Evolutionary conservation across 192 early-diverging fungal genomes (phyloP), one percentile per base, ranked within the genome.

Genomic region (Coemansia sp.): DNA sequence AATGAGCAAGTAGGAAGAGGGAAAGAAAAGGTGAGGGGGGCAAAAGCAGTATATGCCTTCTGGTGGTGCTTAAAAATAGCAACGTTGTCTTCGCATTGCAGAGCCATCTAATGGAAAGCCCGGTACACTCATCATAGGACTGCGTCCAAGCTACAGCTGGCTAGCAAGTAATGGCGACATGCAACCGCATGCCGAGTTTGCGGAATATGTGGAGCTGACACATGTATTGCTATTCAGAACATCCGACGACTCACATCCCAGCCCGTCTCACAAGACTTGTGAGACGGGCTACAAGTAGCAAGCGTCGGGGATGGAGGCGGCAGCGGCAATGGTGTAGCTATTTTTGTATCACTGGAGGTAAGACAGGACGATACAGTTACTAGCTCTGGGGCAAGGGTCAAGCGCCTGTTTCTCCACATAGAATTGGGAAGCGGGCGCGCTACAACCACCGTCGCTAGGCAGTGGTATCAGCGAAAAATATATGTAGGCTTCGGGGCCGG

Each of bases 321-420:
- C 42, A 45, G 6, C n/a, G n/a, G 42, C 42, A 19, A 45, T 45
- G 51, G 29, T 15, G 51, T 54, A 25, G 51, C 51, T 54, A 54
- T 54, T 54, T 54, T 54, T 54, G 27, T 1, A n/a, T 15, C 29
- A n/a, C 51, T n/a, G 17, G 51, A n/a, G 51, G 51, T 54, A 54
- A 54, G 29, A 54, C 51, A 54, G 17, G 27, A 15, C 51, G 29
- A n/a, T n/a, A n/a, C 51, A 31, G 51, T 54, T 27, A 54, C 27
- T 54, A 54, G 27, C 29, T 31, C 15, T 15, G 14, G 27, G 27
- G 51, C 22, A 8, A 27, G 51, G 29, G 51, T 54, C 51, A 32
- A 27, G 27, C 29, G 51, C 51, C 51, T 2, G 27, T 20, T 51
- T 54, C 17, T n/a, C 51, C 51, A 31, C 51, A 31, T n/a, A 25